Percentiles rank a stretch among this genome's conserved stretches.
Conservation (phyloP, 2,329 filamentous ascomycete species). For the Fusarium sp. region DNA sequence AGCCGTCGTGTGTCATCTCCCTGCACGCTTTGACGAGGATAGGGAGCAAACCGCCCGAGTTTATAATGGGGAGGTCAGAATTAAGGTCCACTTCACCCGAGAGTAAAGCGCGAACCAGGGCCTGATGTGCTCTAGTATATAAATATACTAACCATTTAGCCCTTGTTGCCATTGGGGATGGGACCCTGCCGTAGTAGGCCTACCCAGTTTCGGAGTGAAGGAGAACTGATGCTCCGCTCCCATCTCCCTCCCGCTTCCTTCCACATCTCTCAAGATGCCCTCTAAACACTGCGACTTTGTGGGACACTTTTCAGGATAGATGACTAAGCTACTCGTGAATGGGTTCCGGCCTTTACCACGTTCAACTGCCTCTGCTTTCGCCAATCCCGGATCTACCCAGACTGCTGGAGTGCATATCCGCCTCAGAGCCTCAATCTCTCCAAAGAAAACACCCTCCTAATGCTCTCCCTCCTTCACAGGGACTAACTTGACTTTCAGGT, state of each 20-base stretch:
- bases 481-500: neutral
- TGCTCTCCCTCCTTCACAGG: neutral
- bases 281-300: fast-evolving
- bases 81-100: too few relatives aligned
- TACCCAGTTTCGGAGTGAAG: neutral
- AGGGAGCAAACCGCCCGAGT: too few relatives aligned
- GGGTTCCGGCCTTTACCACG: neutral
- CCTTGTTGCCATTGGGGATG: neutral
- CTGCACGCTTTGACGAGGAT: too few relatives aligned
- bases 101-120: neutral
- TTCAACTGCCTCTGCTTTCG: too few relatives aligned
- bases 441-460: neutral
- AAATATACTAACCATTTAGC: neutral
- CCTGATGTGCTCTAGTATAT: neutral
- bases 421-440: neutral
- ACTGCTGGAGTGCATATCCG: neutral
- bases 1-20: too few relatives aligned
- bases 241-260: neutral
- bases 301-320: fast-evolving
- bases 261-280: neutral
- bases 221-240: too few relatives aligned
- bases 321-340: neutral
- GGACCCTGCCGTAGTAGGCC: neutral
- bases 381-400: too few relatives aligned
- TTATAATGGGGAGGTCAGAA: too few relatives aligned